phyloP scores from a whole-genome alignment of 257 asterid genomes.

The Avicennia marina region DNA sequence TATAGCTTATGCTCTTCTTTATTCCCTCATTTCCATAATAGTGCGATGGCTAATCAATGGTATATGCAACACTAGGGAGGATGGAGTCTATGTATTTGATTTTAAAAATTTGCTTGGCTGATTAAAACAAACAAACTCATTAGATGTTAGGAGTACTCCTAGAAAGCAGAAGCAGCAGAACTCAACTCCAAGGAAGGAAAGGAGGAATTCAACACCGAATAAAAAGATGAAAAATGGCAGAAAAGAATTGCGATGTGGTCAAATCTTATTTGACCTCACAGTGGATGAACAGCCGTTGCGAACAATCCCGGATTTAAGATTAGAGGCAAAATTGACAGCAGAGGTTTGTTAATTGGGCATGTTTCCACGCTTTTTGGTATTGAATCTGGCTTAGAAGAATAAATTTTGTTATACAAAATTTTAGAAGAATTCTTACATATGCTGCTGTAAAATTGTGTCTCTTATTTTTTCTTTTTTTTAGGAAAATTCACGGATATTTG shows the following conservation, averaged over 20 bases:
- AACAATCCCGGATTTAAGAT: constrained; percentile 62
- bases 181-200: constrained; percentile 63
- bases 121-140: constrained; percentile 13
- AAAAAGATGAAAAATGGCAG: constrained; percentile 41
- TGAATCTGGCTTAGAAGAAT: constrained; percentile 7
- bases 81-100: not conserved
- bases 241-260: constrained; percentile 33
- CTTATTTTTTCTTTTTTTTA: constrained; percentile 27
- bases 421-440: not conserved
- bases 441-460: constrained; percentile 5
- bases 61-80: constrained; percentile 3
- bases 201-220: constrained; percentile 42
- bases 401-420: constrained; percentile 1
- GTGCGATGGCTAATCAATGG: not conserved
- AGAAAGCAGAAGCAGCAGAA: constrained; percentile 34
- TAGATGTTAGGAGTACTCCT: constrained; percentile 59
- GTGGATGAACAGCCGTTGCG: constrained; percentile 41
- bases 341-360: constrained; percentile 50
- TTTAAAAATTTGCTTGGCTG: constrained; percentile 17
- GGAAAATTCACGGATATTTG: constrained; percentile 82
- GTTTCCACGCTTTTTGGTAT: not conserved
- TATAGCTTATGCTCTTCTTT: not conserved
- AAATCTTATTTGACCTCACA: constrained; percentile 42
- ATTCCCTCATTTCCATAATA: constrained; percentile 6
- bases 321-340: constrained; percentile 76